A percentile compares a stretch with the other conserved stretches of the same genome.
Evolutionary conservation across 306 rosid species (phyloP).

Genomic region (Lagenaria siceraria): DNA sequence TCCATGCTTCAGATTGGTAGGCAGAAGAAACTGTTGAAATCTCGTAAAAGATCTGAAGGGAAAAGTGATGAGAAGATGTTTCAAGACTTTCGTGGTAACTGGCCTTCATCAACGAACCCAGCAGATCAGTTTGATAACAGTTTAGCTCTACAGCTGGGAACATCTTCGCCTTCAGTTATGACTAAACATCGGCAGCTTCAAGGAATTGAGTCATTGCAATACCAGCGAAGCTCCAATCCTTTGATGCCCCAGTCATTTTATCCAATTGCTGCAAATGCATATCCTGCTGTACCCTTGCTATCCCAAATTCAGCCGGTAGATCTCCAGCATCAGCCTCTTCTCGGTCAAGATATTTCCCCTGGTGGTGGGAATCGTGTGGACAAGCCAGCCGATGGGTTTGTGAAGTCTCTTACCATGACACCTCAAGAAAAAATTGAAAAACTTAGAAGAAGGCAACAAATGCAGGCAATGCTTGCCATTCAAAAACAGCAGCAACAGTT

Average conservation of each 20-base stretch:
- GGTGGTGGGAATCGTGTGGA: slow-evolving; percentile 20
- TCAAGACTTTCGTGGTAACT: slow-evolving; percentile 37
- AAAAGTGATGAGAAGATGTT: slow-evolving; percentile 28
- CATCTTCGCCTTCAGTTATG: slow-evolving; percentile 39
- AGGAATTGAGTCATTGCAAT: slow-evolving; percentile 32
- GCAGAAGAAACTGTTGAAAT: slow-evolving; percentile 31
- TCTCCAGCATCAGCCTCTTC: slow-evolving; percentile 27
- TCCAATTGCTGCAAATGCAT: slow-evolving; percentile 40
- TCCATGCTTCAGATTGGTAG: slow-evolving; percentile 33
- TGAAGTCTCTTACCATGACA: slow-evolving; percentile 59
- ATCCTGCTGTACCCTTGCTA: slow-evolving; percentile 45
- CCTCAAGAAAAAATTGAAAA: slow-evolving; percentile 94
- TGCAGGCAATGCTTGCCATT: slow-evolving; percentile 96
- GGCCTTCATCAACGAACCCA: slow-evolving; percentile 40
- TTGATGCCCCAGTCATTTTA: slow-evolving; percentile 28
- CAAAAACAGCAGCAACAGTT: slow-evolving; percentile 65
- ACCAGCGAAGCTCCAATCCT: slow-evolving; percentile 43
- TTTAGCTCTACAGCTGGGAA: slow-evolving; percentile 26
- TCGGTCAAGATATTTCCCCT: slow-evolving; percentile 33
- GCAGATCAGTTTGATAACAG: slow-evolving; percentile 45
- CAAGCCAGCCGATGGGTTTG: slow-evolving; percentile 25
- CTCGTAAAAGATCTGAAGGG: slow-evolving; percentile 29
- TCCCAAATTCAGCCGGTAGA: slow-evolving; percentile 44
- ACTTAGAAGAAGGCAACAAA: slow-evolving; percentile 84
- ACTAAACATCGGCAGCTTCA: slow-evolving; percentile 38